Evolutionary conservation across 163 green algal genomes (phyloP), one percentile per base, ranked within the genome.

Genomic region (Coccomyxa subellipsoidea): DNA sequence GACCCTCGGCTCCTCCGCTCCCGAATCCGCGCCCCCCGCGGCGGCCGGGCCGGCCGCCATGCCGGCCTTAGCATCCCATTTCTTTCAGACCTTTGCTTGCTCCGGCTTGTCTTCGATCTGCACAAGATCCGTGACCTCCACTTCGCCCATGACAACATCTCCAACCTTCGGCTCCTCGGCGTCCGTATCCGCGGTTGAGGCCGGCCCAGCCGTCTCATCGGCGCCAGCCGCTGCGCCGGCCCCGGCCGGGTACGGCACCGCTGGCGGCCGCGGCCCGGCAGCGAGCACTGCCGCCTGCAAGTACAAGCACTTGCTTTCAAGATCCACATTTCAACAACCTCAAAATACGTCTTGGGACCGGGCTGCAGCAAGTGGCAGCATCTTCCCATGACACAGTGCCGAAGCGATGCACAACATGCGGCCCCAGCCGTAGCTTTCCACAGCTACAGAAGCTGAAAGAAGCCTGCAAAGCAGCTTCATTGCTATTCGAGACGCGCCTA

Each of bases 121-220:
- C 39, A 81, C 76, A 39, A 81, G 76, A 39, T 81, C 76, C 40
- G 36, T n/a, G 37, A 81, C 76, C 76, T 59, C 76, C 2, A 29
- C 70, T 31, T 47, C 34, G 32, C 70, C 70, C 9, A 77, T 39
- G 2, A 40, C 70, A 15, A 31, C 32, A 9, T 77, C 70, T 31
- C 70, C 70, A 10, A 40, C 70, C 32, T 15, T 15, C 27, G 31
- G 18, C 32, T 39, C 70, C 70, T 38, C 70, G 4, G 18, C n/a
- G 2, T 38, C 76, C 9, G 18, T 29, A 12, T 29, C 40, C n/a
- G 27, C 76, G n/a, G 12, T 40, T 31, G 39, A 25, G 23, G 7
- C 76, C 3, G 12, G 10, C 1, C 12, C 76, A 21, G 40, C 39
- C 76, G 8, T 37, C 37, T 59, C 75, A 36, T 4, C 2, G 27